These are phyloP conservation scores for Cadophora malorum DNA, from an alignment of 2,329 filamentous ascomycete genomes.

Conservation along the genomic window DNA sequence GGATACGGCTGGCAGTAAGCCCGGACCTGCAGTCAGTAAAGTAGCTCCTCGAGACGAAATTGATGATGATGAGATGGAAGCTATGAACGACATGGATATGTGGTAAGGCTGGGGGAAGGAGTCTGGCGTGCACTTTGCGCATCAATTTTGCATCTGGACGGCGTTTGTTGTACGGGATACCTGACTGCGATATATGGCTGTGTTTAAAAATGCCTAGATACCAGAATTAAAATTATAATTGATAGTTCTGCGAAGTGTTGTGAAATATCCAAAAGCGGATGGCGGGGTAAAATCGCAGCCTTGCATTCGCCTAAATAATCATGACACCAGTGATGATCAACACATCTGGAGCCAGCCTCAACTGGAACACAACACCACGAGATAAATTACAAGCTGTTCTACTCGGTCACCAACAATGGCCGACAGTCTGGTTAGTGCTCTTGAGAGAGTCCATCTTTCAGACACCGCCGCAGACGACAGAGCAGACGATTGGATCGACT, in stretches of 20 bases:
- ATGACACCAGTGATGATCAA: constrained; percentile 21
- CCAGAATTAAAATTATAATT: too few relatives aligned
- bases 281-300: constrained; percentile 27
- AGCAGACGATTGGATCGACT: constrained; percentile 58
- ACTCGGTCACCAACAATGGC: constrained; percentile 34
- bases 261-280: constrained; percentile 17
- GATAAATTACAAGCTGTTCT: background rate
- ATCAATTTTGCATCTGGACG: background rate
- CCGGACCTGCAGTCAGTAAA: constrained; percentile 32
- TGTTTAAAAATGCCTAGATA: too few relatives aligned
- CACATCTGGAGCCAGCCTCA: background rate
- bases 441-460: constrained; percentile 57
- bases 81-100: constrained; percentile 66
- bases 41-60: constrained; percentile 47
- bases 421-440: constrained; percentile 52
- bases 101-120: constrained; percentile 25
- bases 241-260: background rate
- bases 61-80: constrained; percentile 56
- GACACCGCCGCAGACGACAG: constrained; percentile 40
- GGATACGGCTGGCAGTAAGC: constrained; percentile 31
- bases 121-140: constrained; percentile 15
- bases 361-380: constrained; percentile 15
- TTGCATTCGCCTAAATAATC: constrained; percentile 24
- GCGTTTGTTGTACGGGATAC: constrained; percentile 2
- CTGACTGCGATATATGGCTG: too few relatives aligned